Evolutionary conservation across 129 eudicot species (phyloP).

Genomic region (Smallanthus sonchifolius): DNA sequence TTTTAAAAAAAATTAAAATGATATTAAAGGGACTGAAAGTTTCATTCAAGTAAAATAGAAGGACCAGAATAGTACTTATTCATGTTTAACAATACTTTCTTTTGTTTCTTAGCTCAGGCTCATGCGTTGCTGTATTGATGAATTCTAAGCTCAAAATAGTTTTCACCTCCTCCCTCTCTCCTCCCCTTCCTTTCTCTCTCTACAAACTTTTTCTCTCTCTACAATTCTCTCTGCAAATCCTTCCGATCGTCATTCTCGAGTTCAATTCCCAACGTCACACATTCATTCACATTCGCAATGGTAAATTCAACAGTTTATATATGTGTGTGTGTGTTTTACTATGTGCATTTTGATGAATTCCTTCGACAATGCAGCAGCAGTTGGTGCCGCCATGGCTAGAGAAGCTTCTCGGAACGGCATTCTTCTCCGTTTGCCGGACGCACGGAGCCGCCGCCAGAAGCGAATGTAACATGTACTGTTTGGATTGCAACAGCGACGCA

Average conservation of each 20-base stretch:
- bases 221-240: slow-evolving; percentile 29
- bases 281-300: slow-evolving; percentile 22
- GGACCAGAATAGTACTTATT: slow-evolving; percentile 21
- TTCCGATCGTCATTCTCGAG: slow-evolving; percentile 10
- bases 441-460: slow-evolving; percentile 87
- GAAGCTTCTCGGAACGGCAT: slow-evolving; percentile 53
- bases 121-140: slow-evolving; percentile 63
- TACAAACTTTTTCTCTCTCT: slow-evolving; percentile 29
- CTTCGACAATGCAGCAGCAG: slow-evolving; percentile 28
- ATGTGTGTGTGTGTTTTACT: not conserved
- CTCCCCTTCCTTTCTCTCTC: slow-evolving; percentile 34
- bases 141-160: slow-evolving; percentile 84
- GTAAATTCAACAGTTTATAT: slow-evolving; percentile 8
- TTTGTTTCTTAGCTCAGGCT: slow-evolving; percentile 38
- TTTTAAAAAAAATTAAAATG: not conserved
- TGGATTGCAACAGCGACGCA: slow-evolving; percentile 70
- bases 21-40: slow-evolving; percentile 10
- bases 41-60: not conserved
- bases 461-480: slow-evolving; percentile 89
- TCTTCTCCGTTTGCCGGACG: slow-evolving; percentile 68
- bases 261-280: slow-evolving; percentile 5
- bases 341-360: slow-evolving; percentile 5
- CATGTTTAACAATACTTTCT: slow-evolving; percentile 30
- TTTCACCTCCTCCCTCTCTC: slow-evolving; percentile 23
- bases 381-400: slow-evolving; percentile 94